Conservation (phyloP, 2,329 filamentous ascomycete genomes). For the Alternaria arborescens region DNA sequence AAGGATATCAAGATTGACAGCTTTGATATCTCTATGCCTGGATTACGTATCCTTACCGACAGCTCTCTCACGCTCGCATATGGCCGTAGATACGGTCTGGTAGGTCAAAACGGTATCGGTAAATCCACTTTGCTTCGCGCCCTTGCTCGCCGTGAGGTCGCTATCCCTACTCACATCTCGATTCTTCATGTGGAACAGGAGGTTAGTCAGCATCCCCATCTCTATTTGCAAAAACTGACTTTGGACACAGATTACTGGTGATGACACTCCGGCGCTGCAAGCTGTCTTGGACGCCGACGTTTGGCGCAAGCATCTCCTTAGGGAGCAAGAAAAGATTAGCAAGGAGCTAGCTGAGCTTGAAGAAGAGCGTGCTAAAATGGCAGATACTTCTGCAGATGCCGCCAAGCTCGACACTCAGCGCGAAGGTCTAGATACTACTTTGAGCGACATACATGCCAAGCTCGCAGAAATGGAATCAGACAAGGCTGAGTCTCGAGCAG, state of each 20-base stretch:
- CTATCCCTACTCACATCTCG: constrained; percentile 96
- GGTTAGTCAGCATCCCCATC: constrained; percentile 58
- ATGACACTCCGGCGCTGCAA: constrained; percentile 93
- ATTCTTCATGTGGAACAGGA: constrained; percentile 99
- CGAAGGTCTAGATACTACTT: constrained; percentile 87
- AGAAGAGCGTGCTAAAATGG: constrained; percentile 76
- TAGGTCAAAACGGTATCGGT: constrained; percentile 98
- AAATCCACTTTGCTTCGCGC: constrained; percentile 87
- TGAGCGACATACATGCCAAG: constrained; percentile 91
- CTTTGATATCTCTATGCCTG: constrained; percentile 92
- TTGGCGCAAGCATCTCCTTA: constrained; percentile 94
- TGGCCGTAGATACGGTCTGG: constrained; percentile 92
- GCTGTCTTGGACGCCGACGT: constrained; percentile 97
- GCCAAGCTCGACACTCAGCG: constrained; percentile 84
- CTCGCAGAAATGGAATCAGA: constrained; percentile 98
- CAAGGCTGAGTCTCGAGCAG: constrained; percentile 93
- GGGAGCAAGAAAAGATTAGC: constrained; percentile 87
- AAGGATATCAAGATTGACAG: constrained; percentile 99
- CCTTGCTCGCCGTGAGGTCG: constrained; percentile 88
- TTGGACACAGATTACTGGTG: constrained; percentile 76
- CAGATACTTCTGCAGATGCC: constrained; percentile 91
- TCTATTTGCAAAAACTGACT: constrained; percentile 14
- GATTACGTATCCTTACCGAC: constrained; percentile 87
- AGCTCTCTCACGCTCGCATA: constrained; percentile 90
- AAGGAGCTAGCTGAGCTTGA: constrained; percentile 80